Conservation (phyloP, 2,329 filamentous ascomycete genomes). For the Xylariaceae sp. region DNA sequence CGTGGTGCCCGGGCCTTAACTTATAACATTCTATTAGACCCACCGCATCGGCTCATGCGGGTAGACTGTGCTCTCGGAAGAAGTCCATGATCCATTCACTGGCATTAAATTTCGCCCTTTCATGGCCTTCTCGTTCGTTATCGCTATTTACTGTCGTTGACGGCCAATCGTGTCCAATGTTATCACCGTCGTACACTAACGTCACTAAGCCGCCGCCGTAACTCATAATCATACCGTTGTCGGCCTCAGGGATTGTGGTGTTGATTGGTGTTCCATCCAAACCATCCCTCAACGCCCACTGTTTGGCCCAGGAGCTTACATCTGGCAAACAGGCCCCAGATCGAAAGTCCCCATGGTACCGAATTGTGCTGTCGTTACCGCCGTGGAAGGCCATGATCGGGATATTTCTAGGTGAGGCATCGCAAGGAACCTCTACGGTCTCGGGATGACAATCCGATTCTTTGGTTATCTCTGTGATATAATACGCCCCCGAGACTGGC, state of each 20-base stretch:
- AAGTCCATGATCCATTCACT: constrained; percentile 33
- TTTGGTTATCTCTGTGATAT: constrained; percentile 25
- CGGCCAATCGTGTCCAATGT: constrained; percentile 35
- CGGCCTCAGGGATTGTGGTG: constrained; percentile 11
- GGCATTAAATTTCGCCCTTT: constrained; percentile 32
- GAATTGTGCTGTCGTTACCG: constrained; percentile 48
- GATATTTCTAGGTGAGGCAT: constrained; percentile 38
- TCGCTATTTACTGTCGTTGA: constrained; percentile 28
- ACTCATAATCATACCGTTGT: constrained; percentile 21
- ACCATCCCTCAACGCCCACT: constrained; percentile 43
- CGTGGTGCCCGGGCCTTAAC: too few species aligned
- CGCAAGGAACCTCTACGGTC: constrained; percentile 43
- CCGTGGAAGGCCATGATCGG: constrained; percentile 56
- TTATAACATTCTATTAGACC: too few species aligned
- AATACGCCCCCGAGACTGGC: constrained; percentile 34
- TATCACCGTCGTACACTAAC: constrained; percentile 32
- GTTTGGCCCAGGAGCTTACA: constrained; percentile 43
- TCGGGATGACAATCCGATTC: constrained; percentile 36
- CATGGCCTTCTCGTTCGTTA: constrained; percentile 17
- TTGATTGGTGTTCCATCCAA: constrained; percentile 7
- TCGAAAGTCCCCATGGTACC: constrained; percentile 47
- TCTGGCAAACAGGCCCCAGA: constrained; percentile 47
- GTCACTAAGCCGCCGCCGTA: constrained; percentile 24
- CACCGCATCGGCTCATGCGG: not conserved
- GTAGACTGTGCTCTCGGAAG: constrained; percentile 22